A percentile compares a stretch with the other conserved stretches of the same genome.
These are phyloP conservation scores for Carex sylvatica DNA, from an alignment of 202 grass and related monocot genomes.

Conservation along the genomic window DNA sequence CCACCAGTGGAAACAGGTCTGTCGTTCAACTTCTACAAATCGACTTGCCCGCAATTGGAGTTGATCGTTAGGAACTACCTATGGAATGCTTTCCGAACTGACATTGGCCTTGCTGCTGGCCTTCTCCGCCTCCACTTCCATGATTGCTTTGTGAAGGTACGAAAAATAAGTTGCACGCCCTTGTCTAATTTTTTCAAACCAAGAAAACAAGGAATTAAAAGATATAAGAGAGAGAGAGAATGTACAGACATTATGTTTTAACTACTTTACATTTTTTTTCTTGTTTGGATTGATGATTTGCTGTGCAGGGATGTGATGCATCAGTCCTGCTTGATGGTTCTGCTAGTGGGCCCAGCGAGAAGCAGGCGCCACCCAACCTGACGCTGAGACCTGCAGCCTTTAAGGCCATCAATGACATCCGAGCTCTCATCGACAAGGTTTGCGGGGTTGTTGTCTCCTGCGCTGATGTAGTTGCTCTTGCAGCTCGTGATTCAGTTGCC, in stretches of 20 bases:
- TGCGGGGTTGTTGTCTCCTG: constrained; percentile 50
- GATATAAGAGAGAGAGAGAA: too few species aligned
- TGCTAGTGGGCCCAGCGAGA: constrained; percentile 36
- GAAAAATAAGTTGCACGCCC: neutral
- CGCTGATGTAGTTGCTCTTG: constrained; percentile 43
- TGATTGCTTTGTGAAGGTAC: constrained; percentile 76
- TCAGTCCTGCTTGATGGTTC: constrained; percentile 40
- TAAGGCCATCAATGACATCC: constrained; percentile 51
- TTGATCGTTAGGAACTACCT: constrained; percentile 52
- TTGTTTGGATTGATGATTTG: neutral
- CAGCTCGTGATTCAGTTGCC: constrained; percentile 47
- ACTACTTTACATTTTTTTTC: too few species aligned
- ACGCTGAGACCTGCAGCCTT: constrained; percentile 47
- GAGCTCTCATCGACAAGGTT: constrained; percentile 28
- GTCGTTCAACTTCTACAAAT: constrained; percentile 49
- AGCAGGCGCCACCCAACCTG: constrained; percentile 27
- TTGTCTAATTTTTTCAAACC: neutral
- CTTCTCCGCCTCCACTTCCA: constrained; percentile 79
- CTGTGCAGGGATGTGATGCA: constrained; percentile 57
- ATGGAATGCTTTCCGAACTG: constrained; percentile 33
- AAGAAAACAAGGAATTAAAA: neutral
- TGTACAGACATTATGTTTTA: too few species aligned
- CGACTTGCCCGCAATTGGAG: constrained; percentile 50
- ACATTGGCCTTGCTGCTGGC: constrained; percentile 49
- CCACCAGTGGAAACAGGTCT: constrained; percentile 12